Evolutionary conservation across 768 basidiomycete genomes (phyloP).

Genomic region (Tephrocybe sp.): DNA sequence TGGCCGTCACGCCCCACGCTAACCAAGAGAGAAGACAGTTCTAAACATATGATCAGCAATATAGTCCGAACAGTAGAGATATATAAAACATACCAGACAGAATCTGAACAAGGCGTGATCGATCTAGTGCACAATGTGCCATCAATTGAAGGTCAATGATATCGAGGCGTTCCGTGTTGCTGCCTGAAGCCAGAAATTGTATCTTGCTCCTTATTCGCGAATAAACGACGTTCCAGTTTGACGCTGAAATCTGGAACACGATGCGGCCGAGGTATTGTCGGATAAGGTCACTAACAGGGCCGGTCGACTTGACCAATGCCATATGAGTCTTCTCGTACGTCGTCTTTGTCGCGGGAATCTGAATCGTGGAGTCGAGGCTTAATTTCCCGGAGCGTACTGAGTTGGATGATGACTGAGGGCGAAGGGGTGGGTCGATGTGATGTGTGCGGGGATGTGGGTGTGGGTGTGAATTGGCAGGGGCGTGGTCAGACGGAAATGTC

Average conservation of each 20-base stretch:
- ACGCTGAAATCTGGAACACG: constrained; percentile 82
- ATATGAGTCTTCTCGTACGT: constrained; percentile 63
- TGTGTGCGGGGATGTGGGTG: constrained; percentile 2
- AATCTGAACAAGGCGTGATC: constrained; percentile 62
- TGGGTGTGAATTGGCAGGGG: constrained; percentile 1
- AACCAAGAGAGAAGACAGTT: constrained; percentile 77
- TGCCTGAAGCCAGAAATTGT: constrained; percentile 53
- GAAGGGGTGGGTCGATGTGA: constrained; percentile 24
- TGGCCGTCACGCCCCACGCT: constrained; percentile 79
- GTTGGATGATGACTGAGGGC: constrained; percentile 40
- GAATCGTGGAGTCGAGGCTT: constrained; percentile 39
- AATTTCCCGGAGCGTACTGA: constrained; percentile 35
- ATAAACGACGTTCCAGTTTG: constrained; percentile 83
- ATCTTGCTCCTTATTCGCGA: constrained; percentile 68
- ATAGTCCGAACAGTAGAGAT: background rate
- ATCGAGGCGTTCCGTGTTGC: constrained; percentile 48
- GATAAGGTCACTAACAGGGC: constrained; percentile 59
- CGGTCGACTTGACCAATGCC: constrained; percentile 52
- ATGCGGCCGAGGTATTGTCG: constrained; percentile 74
- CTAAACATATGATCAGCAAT: constrained; percentile 32
- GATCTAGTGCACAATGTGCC: constrained; percentile 73
- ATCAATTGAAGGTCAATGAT: constrained; percentile 74
- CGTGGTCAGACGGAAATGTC: constrained; percentile 10
- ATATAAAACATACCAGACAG: constrained; percentile 53
- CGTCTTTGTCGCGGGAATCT: constrained; percentile 34